Conservation (phyloP, 2,329 filamentous ascomycete species). For the Ascochyta koolunga region DNA sequence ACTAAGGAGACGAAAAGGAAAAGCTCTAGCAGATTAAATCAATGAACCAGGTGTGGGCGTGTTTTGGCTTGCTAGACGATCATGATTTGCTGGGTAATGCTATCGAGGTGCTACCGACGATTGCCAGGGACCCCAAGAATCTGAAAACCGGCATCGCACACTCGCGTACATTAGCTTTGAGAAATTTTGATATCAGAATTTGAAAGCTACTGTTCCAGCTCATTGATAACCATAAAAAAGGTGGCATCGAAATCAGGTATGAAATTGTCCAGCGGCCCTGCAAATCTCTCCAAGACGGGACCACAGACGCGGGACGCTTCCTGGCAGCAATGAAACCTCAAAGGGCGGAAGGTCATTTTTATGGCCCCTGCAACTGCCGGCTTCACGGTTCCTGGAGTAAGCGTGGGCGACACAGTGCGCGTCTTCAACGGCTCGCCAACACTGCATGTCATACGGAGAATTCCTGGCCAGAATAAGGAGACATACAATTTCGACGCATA, state of each 20-base stretch:
- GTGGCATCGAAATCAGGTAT: too few relatives aligned
- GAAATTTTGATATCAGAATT: too few relatives aligned
- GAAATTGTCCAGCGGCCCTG: too few relatives aligned
- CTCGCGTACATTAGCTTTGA: too few relatives aligned
- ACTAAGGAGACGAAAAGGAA: slow-evolving; percentile 14
- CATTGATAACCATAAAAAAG: too few relatives aligned
- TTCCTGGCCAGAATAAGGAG: not conserved
- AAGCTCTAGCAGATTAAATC: slow-evolving; percentile 13
- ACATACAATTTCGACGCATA: slow-evolving; percentile 3
- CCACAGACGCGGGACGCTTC: too few relatives aligned
- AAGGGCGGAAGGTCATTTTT: not conserved
- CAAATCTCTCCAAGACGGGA: too few relatives aligned
- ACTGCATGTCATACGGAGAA: slow-evolving; percentile 1
- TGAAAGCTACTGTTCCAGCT: too few relatives aligned
- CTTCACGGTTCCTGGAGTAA: not conserved
- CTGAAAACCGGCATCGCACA: too few relatives aligned
- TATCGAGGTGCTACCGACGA: not conserved
- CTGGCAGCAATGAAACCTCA: too few relatives aligned
- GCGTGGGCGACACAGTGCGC: slow-evolving; percentile 1
- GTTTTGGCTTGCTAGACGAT: slow-evolving; percentile 4
- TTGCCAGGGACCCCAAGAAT: too few relatives aligned
- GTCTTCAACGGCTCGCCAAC: slow-evolving; percentile 5
- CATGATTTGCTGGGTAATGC: not conserved
- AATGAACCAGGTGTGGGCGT: slow-evolving; percentile 17
- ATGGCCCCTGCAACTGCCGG: too few relatives aligned